Evolutionary conservation across 2,329 filamentous ascomycete genomes (phyloP).

Genomic region (Volutella citrinella): DNA sequence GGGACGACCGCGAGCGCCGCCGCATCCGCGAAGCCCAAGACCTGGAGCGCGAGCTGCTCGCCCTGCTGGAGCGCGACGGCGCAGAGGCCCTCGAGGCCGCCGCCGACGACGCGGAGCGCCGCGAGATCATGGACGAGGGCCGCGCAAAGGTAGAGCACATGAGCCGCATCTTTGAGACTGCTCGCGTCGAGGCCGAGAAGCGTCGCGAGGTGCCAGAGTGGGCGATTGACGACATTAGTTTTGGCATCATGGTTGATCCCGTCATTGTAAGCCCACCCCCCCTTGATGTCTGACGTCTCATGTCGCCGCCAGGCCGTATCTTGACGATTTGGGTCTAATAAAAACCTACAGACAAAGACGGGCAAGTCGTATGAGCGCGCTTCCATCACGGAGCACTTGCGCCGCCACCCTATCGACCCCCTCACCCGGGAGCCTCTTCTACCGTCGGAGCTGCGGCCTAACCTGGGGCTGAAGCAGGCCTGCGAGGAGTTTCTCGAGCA

Average conservation of each 20-base stretch:
- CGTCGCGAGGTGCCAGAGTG: constrained; percentile 68
- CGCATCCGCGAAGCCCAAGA: constrained; percentile 54
- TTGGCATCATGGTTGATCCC: constrained; percentile 71
- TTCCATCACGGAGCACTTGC: constrained; percentile 82
- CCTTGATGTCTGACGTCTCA: no score
- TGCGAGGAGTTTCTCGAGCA: constrained; percentile 81
- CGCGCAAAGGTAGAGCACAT: constrained; percentile 44
- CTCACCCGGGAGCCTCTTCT: constrained; percentile 74
- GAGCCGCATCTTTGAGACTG: constrained; percentile 49
- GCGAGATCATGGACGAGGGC: constrained; percentile 47
- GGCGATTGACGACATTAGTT: constrained; percentile 73
- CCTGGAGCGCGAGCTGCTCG: constrained; percentile 59
- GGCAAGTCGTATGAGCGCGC: constrained; percentile 89
- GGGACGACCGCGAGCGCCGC: constrained; percentile 70
- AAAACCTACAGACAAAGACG: constrained; percentile 62
- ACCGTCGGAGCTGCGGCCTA: constrained; percentile 71
- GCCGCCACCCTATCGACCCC: constrained; percentile 72
- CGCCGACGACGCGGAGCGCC: constrained; percentile 45
- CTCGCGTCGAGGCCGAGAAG: constrained; percentile 42
- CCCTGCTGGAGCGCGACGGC: constrained; percentile 45
- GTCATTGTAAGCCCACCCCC: constrained; percentile 44
- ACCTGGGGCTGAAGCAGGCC: constrained; percentile 75
- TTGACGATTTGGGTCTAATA: constrained; percentile 8
- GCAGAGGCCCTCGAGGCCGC: constrained; percentile 38
- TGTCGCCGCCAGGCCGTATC: neutral